Base-by-base conservation (phyloP, 2,329 filamentous ascomycete genomes). In the Fusarium ramigenum region DNA sequence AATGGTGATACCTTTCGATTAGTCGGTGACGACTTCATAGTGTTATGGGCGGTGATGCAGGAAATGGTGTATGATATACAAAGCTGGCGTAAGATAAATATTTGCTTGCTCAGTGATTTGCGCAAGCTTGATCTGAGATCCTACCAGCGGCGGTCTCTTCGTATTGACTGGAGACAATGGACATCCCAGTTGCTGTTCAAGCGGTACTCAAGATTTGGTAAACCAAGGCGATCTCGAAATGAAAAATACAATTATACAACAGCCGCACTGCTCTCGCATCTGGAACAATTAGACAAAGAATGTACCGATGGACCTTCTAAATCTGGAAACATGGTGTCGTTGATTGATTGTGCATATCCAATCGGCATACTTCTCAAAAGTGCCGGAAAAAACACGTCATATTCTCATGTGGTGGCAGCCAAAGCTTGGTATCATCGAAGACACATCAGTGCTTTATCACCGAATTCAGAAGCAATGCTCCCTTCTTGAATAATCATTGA, bases 361-460 rank as follows among this genome's bases (percentile, higher is more conserved):
- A 42, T 42, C 39, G 32, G 43, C 34, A 47, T 50, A n/a, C 28
- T 60, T 42, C 23, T 62, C 6, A 32, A 43, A 37, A 52, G 39
- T 28, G 42, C 37, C 32, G 16, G 54, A 46, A 37, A 30, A 46
- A 43, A n/a, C 34, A n/a, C 14, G 18, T 9, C 52, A 9, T 59
- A 32, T 37, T 46, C 25, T 32, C 46, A 30, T 40, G 23, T 50
- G 37, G 30, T 40, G 34, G 23, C 9, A 16, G 30, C 16, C 10
- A 46, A 36, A 28, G 16, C 28, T 30, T 34, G 25, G 36, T 52
- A 53, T 83, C 75, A 92, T 73, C 85, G 84, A 53, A 97, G 82
- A 82, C 95, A 97, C 83, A 97, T 89, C 63, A 96, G 80, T 8
- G 94, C 91, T 77, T 96, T 89, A 62, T 95, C 92, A 4, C 96